Base-by-base conservation (phyloP, 1,284 basidiomycete species). In the Mrakiaceae sp. region DNA sequence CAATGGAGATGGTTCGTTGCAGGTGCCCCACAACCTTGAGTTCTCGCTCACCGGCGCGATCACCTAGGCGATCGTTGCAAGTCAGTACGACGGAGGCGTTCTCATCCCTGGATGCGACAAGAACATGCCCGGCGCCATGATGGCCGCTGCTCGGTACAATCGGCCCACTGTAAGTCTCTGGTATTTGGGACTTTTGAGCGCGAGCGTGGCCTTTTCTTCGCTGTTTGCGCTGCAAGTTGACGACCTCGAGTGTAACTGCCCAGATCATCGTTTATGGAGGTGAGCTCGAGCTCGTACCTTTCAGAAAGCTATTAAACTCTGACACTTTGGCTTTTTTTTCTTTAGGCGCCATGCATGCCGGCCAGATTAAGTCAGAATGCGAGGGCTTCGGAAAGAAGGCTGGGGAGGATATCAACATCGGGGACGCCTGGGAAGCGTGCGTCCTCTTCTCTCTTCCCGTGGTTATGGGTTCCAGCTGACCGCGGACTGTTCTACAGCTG, bases 121-220 rank as follows among this genome's bases (percentile, higher is more conserved):
- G 78, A 93, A 93, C 74, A 93, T 92, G 89, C 91, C 91, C 12
- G 91, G 89, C 39, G 87, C 86, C 69, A 79, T 93, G 67, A 91
- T 93, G 72, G 90, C 90, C 8, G 87, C 87, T 2, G 85, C 79
- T 43, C 83, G 88, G 62, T 87, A 89, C 77, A 92, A 92, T 72
- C 81, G 90, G 4, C 89, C 89, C 1, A 90, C 88, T 0, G 58
- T 52, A 27, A 60, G 70, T 69, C 39, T 43, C 61, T 55, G 43
- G 39, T 5, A 5, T 58, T 47, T n/a, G 42, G n/a, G 12, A 12
- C 39, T 40, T 2, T 46, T 40, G 3, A 44, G 42, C 50, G 7
- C 50, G 14, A 8, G 4, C 44, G 49, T 55, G 27, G 27, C 14
- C 50, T 44, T 39, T 16, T 43, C 68, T 70, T 3, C 69, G 64